phyloP scores from a whole-genome alignment of 805 yeast genomes.

The Pichia pseudocactophila region DNA sequence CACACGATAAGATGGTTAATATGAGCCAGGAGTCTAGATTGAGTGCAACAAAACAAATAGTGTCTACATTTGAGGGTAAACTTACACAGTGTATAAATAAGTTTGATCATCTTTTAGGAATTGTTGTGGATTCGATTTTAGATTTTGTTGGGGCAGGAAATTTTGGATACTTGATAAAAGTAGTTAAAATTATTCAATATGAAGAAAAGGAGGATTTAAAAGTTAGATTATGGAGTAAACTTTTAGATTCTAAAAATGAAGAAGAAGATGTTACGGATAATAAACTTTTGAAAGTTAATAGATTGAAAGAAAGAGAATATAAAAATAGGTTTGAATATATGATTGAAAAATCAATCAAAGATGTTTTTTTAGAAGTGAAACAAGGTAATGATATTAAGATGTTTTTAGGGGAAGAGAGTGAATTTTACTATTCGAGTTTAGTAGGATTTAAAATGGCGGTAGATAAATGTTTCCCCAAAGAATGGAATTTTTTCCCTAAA shows the following conservation, averaged over 20 bases:
- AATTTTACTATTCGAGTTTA: constrained; percentile 78
- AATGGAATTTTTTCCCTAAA: constrained; percentile 64
- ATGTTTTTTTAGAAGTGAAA: constrained; percentile 55
- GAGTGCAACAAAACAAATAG: constrained; percentile 61
- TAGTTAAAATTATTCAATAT: constrained; percentile 67
- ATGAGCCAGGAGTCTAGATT: constrained; percentile 34
- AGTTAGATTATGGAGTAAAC: constrained; percentile 22
- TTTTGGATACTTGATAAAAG: constrained; percentile 54
- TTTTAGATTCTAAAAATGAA: constrained; percentile 10
- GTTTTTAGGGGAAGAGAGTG: constrained; percentile 57
- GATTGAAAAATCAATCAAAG: constrained; percentile 50
- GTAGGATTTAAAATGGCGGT: constrained; percentile 54
- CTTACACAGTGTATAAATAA: constrained; percentile 39
- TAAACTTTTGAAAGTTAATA: constrained; percentile 23
- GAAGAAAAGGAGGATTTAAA: constrained; percentile 77
- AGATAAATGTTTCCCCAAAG: constrained; percentile 50
- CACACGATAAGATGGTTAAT: constrained; percentile 62
- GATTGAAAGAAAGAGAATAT: constrained; percentile 48
- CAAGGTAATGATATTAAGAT: constrained; percentile 37
- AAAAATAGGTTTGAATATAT: constrained; percentile 49
- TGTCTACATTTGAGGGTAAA: constrained; percentile 46
- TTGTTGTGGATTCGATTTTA: constrained; percentile 51
- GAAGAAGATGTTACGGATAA: constrained; percentile 7
- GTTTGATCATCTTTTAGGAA: constrained; percentile 57
- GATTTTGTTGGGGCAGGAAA: constrained; percentile 70